Percentiles rank a stretch among this genome's conserved stretches.
Evolutionary conservation across 129 eudicot genomes (phyloP).

Genomic region (Tagetes erecta): DNA sequence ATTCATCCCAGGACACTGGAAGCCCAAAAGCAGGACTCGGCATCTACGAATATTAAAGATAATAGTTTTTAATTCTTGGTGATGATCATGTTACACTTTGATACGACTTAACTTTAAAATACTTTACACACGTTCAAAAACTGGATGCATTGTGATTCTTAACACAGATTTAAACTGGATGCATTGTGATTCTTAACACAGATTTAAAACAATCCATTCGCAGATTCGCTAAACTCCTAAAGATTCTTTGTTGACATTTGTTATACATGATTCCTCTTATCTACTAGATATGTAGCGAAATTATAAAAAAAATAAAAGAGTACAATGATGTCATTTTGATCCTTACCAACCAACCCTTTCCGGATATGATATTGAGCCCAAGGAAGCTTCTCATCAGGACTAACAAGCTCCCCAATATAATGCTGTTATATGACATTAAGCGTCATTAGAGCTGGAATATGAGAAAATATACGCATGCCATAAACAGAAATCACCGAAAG

Average conservation of each 20-base stretch:
- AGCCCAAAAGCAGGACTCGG: background rate
- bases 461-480: background rate
- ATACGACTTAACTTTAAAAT: background rate
- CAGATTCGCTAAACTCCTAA: background rate
- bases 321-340: background rate
- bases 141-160: background rate
- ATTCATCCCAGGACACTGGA: background rate
- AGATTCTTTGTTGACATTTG: background rate
- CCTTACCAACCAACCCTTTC: constrained; percentile 47
- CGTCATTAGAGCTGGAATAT: background rate
- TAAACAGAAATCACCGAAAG: background rate
- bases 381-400: constrained; percentile 56
- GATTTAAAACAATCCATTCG: background rate
- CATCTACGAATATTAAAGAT: background rate
- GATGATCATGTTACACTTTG: background rate
- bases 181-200: background rate
- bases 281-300: background rate
- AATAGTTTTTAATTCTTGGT: background rate
- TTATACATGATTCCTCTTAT: background rate
- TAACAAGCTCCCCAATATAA: constrained; percentile 55
- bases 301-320: background rate
- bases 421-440: constrained; percentile 28
- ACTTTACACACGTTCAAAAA: background rate
- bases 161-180: background rate
- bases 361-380: constrained; percentile 65